Percentiles rank a stretch among this genome's conserved stretches.
Evolutionary conservation across 108 stramenopile genomes (phyloP).

Genomic region (Skeletonema marinoi): DNA sequence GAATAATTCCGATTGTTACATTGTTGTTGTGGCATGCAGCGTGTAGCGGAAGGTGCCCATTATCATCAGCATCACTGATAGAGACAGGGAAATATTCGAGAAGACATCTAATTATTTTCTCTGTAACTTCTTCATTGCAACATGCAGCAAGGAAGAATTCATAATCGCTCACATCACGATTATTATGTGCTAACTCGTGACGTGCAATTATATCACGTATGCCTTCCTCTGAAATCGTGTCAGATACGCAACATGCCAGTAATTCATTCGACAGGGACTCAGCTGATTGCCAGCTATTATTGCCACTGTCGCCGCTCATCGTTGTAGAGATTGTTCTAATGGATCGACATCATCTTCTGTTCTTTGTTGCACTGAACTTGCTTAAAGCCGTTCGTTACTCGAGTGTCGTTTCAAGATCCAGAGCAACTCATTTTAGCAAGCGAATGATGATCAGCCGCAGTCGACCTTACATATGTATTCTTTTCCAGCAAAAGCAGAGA

Average conservation of each 20-base stretch:
- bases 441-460: no score
- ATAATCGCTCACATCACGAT: background rate
- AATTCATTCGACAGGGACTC: no score
- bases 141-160: background rate
- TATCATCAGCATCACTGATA: background rate
- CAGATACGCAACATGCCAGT: background rate
- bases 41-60: background rate
- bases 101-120: constrained; percentile 6
- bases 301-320: no score
- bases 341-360: no score
- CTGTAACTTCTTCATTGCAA: background rate
- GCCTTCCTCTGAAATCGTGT: background rate
- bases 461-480: no score
- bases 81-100: constrained; percentile 4
- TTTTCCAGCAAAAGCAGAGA: no score
- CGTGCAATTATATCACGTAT: background rate
- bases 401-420: no score
- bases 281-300: no score
- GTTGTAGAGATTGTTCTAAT: no score
- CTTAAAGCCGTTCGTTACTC: no score
- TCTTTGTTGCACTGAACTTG: no score
- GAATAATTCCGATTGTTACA: background rate
- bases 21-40: background rate
- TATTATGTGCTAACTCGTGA: background rate
- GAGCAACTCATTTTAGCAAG: no score